Percentiles rank a stretch among this genome's conserved stretches.
Conservation (phyloP, 2,329 filamentous ascomycete species). For the Aspergillus neoniger region DNA sequence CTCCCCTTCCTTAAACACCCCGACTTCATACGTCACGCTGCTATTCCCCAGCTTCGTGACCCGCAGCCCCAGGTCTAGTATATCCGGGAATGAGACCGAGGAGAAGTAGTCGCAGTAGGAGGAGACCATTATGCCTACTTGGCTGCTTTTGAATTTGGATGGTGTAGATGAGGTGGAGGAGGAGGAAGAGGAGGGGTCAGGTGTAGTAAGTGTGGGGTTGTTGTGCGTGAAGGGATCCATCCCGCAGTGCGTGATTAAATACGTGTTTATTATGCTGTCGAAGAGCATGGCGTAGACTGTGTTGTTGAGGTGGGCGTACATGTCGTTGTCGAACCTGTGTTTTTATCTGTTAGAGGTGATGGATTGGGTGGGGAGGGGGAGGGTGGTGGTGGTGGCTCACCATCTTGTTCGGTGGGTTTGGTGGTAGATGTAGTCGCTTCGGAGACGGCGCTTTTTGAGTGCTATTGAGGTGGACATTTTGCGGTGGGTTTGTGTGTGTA, state of each 20-base stretch:
- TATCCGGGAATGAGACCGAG: constrained; percentile 76
- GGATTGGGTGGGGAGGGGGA: neutral
- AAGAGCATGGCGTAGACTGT: constrained; percentile 83
- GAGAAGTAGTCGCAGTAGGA: constrained; percentile 84
- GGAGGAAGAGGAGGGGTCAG: too few species aligned
- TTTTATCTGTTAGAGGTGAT: neutral
- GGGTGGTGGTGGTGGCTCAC: constrained; percentile 48
- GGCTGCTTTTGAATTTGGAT: constrained; percentile 28
- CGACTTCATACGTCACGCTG: constrained; percentile 88
- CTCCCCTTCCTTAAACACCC: constrained; percentile 74
- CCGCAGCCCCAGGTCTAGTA: constrained; percentile 77
- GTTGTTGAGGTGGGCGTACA: constrained; percentile 94
- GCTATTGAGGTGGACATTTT: constrained; percentile 34
- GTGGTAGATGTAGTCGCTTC: constrained; percentile 74
- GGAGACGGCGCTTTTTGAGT: constrained; percentile 61
- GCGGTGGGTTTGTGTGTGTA: neutral
- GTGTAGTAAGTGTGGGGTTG: constrained; percentile 13
- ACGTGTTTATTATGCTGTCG: constrained; percentile 87
- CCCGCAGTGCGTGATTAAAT: constrained; percentile 76
- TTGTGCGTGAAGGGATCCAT: constrained; percentile 65
- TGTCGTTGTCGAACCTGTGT: constrained; percentile 83
- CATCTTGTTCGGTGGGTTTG: constrained; percentile 86
- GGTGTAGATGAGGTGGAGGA: constrained; percentile 13
- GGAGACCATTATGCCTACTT: constrained; percentile 83
- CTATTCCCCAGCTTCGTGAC: constrained; percentile 83